phyloP scores from a whole-genome alignment of 164 flowering plant species.

The Nelumbo lutea region DNA sequence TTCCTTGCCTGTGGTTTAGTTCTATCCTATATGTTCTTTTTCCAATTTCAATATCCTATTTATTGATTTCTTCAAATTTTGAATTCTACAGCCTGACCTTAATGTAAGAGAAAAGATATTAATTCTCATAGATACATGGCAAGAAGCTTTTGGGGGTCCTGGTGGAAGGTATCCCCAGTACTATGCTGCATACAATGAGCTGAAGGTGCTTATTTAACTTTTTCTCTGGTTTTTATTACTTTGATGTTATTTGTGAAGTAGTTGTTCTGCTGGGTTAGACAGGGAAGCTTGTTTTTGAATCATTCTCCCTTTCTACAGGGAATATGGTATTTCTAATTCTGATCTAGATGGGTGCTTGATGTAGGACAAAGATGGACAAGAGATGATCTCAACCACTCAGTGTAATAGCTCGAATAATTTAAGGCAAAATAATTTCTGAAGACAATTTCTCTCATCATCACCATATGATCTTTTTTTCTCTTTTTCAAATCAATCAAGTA shows the following conservation, averaged over 20 bases:
- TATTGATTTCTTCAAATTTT: constrained; percentile 1
- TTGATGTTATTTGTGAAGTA: neutral
- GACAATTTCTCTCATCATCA: no score
- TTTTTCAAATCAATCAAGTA: no score
- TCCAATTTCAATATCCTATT: neutral
- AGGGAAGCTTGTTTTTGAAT: no score
- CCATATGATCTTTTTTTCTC: no score
- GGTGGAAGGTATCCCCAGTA: constrained; percentile 83
- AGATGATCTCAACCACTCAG: no score
- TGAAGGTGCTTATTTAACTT: constrained; percentile 42
- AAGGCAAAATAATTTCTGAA: no score
- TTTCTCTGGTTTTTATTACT: neutral
- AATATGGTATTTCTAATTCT: no score
- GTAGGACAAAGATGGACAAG: no score
- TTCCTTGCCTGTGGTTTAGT: neutral
- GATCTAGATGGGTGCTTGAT: no score
- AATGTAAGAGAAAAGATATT: constrained; percentile 88
- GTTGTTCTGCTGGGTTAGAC: neutral
- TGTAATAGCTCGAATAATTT: no score
- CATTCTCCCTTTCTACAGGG: no score
- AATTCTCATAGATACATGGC: constrained; percentile 88
- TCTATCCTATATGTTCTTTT: neutral
- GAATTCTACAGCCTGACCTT: constrained; percentile 66
- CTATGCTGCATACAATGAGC: constrained; percentile 73
- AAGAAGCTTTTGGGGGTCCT: constrained; percentile 88